phyloP scores from a whole-genome alignment of 495 filamentous ascomycete genomes.

The Amorphotheca resinae region DNA sequence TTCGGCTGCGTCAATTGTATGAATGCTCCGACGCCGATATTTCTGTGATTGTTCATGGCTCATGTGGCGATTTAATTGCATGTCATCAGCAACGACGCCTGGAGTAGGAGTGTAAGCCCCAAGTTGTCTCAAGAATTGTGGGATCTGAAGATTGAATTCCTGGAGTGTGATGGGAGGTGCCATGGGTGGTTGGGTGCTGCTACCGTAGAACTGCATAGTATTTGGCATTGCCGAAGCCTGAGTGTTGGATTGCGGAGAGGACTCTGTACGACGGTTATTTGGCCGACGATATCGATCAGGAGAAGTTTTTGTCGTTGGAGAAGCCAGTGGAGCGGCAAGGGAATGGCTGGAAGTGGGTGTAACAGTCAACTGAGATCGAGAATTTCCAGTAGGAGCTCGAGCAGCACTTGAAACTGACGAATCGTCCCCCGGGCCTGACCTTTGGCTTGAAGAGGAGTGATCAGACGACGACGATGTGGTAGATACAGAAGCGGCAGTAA shows the following conservation, averaged over 20 bases:
- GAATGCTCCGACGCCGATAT: slow-evolving; percentile 73
- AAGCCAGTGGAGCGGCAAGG: slow-evolving; percentile 20
- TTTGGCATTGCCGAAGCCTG: slow-evolving; percentile 16
- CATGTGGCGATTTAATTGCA: slow-evolving; percentile 32
- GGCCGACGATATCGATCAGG: slow-evolving; percentile 44
- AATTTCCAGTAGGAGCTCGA: slow-evolving; percentile 13
- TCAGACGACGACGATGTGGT: slow-evolving; percentile 37
- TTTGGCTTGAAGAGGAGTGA: slow-evolving; percentile 19
- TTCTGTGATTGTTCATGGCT: slow-evolving; percentile 55
- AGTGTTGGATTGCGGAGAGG: slow-evolving; percentile 20
- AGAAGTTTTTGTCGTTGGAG: slow-evolving; percentile 26
- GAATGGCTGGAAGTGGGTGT: slow-evolving; percentile 15
- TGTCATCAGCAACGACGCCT: slow-evolving; percentile 31
- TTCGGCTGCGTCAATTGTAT: slow-evolving; percentile 58
- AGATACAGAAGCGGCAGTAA: slow-evolving; percentile 49
- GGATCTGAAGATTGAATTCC: slow-evolving; percentile 12
- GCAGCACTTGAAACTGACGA: slow-evolving; percentile 25
- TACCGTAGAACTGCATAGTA: slow-evolving; percentile 19
- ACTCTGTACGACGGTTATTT: slow-evolving; percentile 30
- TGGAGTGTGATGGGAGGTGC: slow-evolving; percentile 1
- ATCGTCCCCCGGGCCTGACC: slow-evolving; percentile 22
- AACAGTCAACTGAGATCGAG: slow-evolving; percentile 15
- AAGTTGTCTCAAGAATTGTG: slow-evolving; percentile 11
- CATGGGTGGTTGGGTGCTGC: background rate
- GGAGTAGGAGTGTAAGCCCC: background rate